A percentile compares a stretch with the other conserved stretches of the same genome.
Conservation (phyloP, 2,329 filamentous ascomycete species). For the Talaromyces pinophilus region DNA sequence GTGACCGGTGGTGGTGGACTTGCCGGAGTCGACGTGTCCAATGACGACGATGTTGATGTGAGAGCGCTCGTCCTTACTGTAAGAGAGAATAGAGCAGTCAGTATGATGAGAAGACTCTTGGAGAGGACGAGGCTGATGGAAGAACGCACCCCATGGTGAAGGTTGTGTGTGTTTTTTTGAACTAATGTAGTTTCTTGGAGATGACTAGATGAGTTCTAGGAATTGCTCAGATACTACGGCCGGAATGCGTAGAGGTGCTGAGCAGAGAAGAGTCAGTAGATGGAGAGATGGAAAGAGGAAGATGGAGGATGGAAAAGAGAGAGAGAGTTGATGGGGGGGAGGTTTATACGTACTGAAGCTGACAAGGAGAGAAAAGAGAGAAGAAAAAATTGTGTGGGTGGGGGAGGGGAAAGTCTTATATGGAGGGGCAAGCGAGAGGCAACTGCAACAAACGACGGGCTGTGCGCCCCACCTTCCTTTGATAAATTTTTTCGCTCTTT, state of each 20-base stretch:
- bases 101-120: constrained; percentile 1
- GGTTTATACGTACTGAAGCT: constrained; percentile 50
- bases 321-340: constrained; percentile 29
- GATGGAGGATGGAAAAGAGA: constrained; percentile 27
- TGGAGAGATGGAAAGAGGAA: constrained; percentile 26
- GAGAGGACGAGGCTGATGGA: not conserved
- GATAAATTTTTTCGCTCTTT: constrained; percentile 24
- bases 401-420: constrained; percentile 50
- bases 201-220: constrained; percentile 47
- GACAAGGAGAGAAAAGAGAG: constrained; percentile 41
- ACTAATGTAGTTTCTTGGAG: constrained; percentile 52
- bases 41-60: constrained; percentile 99
- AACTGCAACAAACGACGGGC: constrained; percentile 33
- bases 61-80: constrained; percentile 90
- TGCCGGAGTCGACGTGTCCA: constrained; percentile 99
- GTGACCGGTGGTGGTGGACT: constrained; percentile 93
- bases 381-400: constrained; percentile 43
- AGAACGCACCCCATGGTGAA: constrained; percentile 62
- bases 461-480: constrained; percentile 26
- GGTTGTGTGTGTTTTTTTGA: constrained; percentile 46
- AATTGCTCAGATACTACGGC: constrained; percentile 55
- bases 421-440: constrained; percentile 49
- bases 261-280: constrained; percentile 33
- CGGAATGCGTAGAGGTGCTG: constrained; percentile 54
- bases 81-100: constrained; percentile 24